Evolutionary conservation across 192 early-diverging fungal species (phyloP).

Genomic region (Umbelopsis sp.): DNA sequence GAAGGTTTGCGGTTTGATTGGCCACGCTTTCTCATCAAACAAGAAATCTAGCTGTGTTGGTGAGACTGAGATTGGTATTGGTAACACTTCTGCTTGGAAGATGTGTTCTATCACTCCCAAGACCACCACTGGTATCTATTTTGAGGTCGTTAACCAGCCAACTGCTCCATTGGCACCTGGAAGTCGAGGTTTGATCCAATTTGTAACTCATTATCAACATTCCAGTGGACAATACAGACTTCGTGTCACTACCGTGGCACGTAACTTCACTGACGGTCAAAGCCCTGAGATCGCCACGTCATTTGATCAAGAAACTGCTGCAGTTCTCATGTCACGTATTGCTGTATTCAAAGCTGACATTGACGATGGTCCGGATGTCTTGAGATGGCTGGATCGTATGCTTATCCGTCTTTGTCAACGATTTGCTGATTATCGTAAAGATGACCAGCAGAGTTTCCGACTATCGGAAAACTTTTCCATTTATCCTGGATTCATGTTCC

Average conservation of each 20-base stretch:
- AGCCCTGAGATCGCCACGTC: constrained; percentile 86
- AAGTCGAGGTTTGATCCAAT: constrained; percentile 90
- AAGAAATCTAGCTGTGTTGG: constrained; percentile 91
- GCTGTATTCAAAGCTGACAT: constrained; percentile 95
- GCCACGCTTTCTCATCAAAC: constrained; percentile 89
- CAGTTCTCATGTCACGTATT: constrained; percentile 96
- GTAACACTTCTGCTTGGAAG: constrained; percentile 94
- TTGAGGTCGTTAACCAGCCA: constrained; percentile 94
- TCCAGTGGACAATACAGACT: constrained; percentile 86
- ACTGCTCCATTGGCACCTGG: constrained; percentile 80
- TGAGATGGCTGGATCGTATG: constrained; percentile 98
- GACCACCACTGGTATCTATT: constrained; percentile 90
- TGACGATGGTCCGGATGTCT: constrained; percentile 96
- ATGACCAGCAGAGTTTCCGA: constrained; percentile 91
- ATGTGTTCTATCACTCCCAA: constrained; percentile 86
- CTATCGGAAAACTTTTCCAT: constrained; percentile 93
- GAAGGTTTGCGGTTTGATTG: constrained; percentile 95
- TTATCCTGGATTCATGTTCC: constrained; percentile 99
- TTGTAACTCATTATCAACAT: constrained; percentile 96
- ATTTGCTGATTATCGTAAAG: constrained; percentile 95
- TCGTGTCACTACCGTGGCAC: constrained; percentile 93
- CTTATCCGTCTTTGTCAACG: constrained; percentile 97
- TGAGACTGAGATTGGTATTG: constrained; percentile 98
- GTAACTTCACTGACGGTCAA: constrained; percentile 80
- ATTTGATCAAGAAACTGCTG: constrained; percentile 98